Percentiles rank a stretch among this genome's conserved stretches.
phyloP scores from a whole-genome alignment of 768 basidiomycete species.

The Trametes elegans region DNA sequence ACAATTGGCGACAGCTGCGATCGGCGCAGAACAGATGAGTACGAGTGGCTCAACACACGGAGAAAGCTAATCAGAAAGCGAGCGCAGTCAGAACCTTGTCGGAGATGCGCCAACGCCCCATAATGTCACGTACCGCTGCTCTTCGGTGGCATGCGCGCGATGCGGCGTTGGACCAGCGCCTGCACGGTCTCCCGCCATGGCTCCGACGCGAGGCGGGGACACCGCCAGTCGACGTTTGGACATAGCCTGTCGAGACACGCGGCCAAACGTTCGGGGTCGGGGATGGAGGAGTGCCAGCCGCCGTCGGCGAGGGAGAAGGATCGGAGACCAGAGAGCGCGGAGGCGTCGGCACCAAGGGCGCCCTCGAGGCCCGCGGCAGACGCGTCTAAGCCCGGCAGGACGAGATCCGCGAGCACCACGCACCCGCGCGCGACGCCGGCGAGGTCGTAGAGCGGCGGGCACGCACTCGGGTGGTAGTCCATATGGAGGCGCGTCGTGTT shows the following conservation, averaged over 20 bases:
- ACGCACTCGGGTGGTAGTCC: neutral
- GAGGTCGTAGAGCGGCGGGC: slow-evolving; percentile 1
- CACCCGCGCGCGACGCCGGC: neutral
- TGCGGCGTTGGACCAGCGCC: slow-evolving; percentile 9
- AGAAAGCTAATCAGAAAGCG: too few species aligned
- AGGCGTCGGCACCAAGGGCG: neutral
- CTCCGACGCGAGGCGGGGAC: slow-evolving; percentile 2
- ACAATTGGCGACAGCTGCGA: too few species aligned
- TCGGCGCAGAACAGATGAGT: too few species aligned
- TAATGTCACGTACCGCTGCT: neutral
- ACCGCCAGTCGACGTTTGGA: slow-evolving; percentile 12
- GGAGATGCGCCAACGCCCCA: too few species aligned
- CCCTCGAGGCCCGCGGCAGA: neutral
- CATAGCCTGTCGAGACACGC: slow-evolving; percentile 5
- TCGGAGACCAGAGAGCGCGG: neutral
- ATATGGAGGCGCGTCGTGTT: slow-evolving; percentile 7
- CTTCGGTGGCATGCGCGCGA: neutral
- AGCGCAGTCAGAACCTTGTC: too few species aligned
- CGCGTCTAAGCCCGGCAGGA: slow-evolving; percentile 9
- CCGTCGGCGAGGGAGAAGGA: slow-evolving; percentile 2
- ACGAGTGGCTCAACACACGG: too few species aligned
- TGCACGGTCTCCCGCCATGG: slow-evolving; percentile 11
- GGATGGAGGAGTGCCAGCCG: slow-evolving; percentile 6
- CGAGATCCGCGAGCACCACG: neutral
- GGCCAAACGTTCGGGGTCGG: slow-evolving; percentile 5